Evolutionary conservation across 225 moss, liverwort and hornwort species (phyloP).

Genomic region (Polytrichum formosum): DNA sequence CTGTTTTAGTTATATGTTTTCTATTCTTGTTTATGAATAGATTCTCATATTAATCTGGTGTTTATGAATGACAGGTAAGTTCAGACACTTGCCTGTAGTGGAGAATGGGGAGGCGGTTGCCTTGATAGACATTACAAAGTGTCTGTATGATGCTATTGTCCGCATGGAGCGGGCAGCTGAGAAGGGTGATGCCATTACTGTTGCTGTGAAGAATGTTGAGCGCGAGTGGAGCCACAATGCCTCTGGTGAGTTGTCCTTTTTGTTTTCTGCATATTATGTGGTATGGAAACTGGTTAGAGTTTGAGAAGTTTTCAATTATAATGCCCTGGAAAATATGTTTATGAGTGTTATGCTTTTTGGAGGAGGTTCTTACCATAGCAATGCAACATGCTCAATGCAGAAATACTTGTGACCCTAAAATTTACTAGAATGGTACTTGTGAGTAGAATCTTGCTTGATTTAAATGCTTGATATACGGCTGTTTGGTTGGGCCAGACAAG

Average conservation of each 20-base stretch:
- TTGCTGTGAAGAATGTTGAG: slow-evolving; percentile 98
- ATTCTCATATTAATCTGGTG: not conserved
- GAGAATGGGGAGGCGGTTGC: slow-evolving; percentile 99
- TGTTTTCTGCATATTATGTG: not conserved
- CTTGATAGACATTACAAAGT: slow-evolving; percentile 95
- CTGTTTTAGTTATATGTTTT: too few species aligned
- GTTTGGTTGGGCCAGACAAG: slow-evolving; percentile 57
- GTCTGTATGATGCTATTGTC: slow-evolving; percentile 98
- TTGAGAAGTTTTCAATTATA: not conserved
- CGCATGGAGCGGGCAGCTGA: slow-evolving; percentile 99
- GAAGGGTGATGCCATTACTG: slow-evolving; percentile 95
- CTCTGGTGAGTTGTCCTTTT: slow-evolving; percentile 44
- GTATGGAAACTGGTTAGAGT: not conserved
- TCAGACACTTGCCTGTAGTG: slow-evolving; percentile 99
- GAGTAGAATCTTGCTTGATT: too few species aligned
- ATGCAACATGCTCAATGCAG: too few species aligned
- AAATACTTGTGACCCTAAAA: too few species aligned
- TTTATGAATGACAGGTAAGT: slow-evolving; percentile 72
- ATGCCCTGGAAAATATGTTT: too few species aligned
- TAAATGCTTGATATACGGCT: not conserved
- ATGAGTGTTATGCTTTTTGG: too few species aligned
- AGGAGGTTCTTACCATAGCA: too few species aligned
- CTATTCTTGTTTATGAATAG: not conserved
- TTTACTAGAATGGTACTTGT: too few species aligned
- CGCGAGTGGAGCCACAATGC: slow-evolving; percentile 91